phyloP scores from a whole-genome alignment of 306 rosid species.

The Arachis stenosperma region DNA sequence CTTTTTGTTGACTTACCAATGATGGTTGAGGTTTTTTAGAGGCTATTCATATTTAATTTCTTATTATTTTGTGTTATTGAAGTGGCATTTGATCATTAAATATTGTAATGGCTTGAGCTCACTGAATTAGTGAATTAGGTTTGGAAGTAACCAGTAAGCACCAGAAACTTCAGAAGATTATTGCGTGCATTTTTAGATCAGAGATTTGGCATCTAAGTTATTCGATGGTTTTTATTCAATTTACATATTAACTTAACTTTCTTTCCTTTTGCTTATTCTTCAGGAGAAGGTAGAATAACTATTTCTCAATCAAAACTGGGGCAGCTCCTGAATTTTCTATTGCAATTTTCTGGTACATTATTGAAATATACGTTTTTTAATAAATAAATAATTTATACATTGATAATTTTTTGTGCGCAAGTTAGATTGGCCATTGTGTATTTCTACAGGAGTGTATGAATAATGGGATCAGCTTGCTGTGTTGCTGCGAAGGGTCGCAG shows the following conservation, averaged over 20 bases:
- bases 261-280: slow-evolving; percentile 24
- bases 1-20: background rate
- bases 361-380: slow-evolving; percentile 4
- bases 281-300: slow-evolving; percentile 44
- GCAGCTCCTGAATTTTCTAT: slow-evolving; percentile 34
- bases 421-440: slow-evolving; percentile 31
- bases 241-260: background rate
- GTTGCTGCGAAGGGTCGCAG: slow-evolving; percentile 53
- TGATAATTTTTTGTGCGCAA: background rate
- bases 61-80: slow-evolving; percentile 14
- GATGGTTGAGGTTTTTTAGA: background rate
- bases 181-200: slow-evolving; percentile 6
- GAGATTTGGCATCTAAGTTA: slow-evolving; percentile 8
- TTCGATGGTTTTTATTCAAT: background rate
- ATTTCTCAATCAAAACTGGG: slow-evolving; percentile 34
- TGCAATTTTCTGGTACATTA: slow-evolving; percentile 11
- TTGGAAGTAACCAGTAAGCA: background rate
- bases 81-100: slow-evolving; percentile 1
- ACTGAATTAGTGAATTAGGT: slow-evolving; percentile 17
- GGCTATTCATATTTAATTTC: slow-evolving; percentile 5
- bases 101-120: background rate
- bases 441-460: slow-evolving; percentile 30
- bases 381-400: no score
- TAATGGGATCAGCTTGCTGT: slow-evolving; percentile 70
- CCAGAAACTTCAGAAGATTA: background rate